A percentile compares a stretch with the other conserved stretches of the same genome.
phyloP scores from a whole-genome alignment of 306 rosid genomes.

The Inga leiocalycina region DNA sequence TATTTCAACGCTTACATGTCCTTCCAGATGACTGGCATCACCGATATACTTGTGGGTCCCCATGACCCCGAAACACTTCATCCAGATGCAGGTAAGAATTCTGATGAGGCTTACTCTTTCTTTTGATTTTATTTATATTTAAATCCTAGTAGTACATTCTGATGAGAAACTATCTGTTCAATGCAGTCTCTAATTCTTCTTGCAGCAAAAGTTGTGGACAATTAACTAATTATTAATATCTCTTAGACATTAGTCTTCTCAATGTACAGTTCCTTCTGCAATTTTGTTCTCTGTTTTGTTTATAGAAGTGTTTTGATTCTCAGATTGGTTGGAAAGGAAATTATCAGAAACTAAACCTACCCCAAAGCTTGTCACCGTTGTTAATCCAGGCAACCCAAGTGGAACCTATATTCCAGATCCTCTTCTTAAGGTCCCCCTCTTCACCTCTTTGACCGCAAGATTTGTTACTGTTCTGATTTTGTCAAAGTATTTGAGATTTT shows the following conservation, averaged over 20 bases:
- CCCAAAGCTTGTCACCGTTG: conserved; percentile 92
- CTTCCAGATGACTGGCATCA: conserved; percentile 79
- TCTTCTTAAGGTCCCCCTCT: conserved; percentile 75
- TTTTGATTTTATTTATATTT: conserved; percentile 2
- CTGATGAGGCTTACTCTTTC: neutral
- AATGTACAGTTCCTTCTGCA: conserved; percentile 23
- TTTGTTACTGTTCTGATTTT: conserved; percentile 1
- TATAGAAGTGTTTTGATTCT: conserved; percentile 36
- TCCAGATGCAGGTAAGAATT: conserved; percentile 77
- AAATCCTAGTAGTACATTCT: conserved; percentile 7
- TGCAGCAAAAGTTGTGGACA: conserved; percentile 4
- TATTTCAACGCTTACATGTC: conserved; percentile 80
- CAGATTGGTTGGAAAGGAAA: conserved; percentile 89
- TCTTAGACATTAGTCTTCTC: neutral
- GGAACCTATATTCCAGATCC: conserved; percentile 91
- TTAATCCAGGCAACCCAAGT: conserved; percentile 92
- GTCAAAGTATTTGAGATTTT: conserved; percentile 9
- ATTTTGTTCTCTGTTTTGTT: neutral
- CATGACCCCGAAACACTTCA: conserved; percentile 72
- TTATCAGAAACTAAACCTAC: conserved; percentile 74
- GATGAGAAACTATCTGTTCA: neutral
- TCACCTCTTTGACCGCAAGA: conserved; percentile 1
- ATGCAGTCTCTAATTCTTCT: neutral
- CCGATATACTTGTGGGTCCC: conserved; percentile 84
- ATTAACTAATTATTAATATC: conserved; percentile 5